phyloP scores from a whole-genome alignment of 2,329 filamentous ascomycete species.

The Trichoderma arundinaceum region DNA sequence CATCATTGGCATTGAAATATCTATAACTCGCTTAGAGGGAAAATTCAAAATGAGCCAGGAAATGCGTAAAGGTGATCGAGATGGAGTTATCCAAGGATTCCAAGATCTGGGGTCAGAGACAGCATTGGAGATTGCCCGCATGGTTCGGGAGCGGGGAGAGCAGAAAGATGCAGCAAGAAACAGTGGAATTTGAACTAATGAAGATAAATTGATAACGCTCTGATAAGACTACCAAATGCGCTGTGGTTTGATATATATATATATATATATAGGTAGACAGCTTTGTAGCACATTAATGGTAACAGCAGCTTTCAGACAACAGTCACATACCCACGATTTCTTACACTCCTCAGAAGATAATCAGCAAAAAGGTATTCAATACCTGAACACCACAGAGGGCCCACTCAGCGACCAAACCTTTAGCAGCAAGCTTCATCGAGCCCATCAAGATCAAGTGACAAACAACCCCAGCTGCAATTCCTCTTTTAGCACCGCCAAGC shows the following conservation, averaged over 20 bases:
- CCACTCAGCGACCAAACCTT: constrained; percentile 13
- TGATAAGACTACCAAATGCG: too few species aligned
- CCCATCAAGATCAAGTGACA: constrained; percentile 23
- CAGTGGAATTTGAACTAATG: background rate
- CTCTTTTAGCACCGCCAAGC: constrained; percentile 13
- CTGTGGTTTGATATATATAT: too few species aligned
- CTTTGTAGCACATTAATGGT: too few species aligned
- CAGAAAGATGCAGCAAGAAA: background rate
- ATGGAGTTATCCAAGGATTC: background rate
- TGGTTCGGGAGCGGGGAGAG: background rate
- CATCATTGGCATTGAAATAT: background rate
- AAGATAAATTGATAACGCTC: too few species aligned
- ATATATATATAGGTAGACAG: too few species aligned
- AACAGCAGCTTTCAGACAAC: too few species aligned
- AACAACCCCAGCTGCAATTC: constrained; percentile 6
- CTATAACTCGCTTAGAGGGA: background rate
- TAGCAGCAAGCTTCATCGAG: constrained; percentile 24
- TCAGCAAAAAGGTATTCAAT: constrained; percentile 2
- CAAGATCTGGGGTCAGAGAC: background rate
- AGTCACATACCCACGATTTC: background rate
- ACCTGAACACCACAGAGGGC: constrained; percentile 19
- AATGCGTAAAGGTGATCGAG: background rate
- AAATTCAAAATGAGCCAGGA: background rate
- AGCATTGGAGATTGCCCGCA: background rate
- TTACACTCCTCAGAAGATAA: background rate